Percentiles rank a stretch among this genome's conserved stretches.
These are phyloP conservation scores for Paraglomus occultum DNA, from an alignment of 192 early-diverging fungal species.

Conservation along the genomic window DNA sequence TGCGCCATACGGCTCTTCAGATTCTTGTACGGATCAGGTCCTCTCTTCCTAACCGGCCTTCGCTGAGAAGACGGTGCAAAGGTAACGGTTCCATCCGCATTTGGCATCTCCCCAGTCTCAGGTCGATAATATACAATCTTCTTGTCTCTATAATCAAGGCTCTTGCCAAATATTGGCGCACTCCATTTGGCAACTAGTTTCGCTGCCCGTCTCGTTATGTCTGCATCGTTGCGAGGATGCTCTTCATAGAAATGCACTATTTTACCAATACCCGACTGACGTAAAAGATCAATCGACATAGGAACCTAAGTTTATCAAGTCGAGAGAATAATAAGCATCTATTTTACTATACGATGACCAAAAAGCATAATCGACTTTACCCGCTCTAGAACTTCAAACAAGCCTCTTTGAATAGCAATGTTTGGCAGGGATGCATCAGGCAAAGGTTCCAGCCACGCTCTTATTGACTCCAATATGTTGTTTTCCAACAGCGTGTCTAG, in stretches of 20 bases:
- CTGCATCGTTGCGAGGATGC: slow-evolving; percentile 62
- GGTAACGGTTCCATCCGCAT: no score
- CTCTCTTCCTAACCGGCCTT: no score
- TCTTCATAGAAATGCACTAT: slow-evolving; percentile 83
- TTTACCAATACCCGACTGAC: slow-evolving; percentile 73
- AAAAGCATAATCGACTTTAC: slow-evolving; percentile 34
- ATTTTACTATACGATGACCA: no score
- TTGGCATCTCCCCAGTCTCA: no score
- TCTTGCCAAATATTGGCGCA: slow-evolving; percentile 70
- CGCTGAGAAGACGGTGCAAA: no score
- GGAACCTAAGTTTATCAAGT: slow-evolving; percentile 44
- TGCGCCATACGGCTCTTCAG: no score
- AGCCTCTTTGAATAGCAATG: slow-evolving; percentile 74
- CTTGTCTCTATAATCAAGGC: slow-evolving; percentile 60
- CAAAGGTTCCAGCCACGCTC: slow-evolving; percentile 87
- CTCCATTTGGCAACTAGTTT: slow-evolving; percentile 80
- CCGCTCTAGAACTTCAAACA: slow-evolving; percentile 66
- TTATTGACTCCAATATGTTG: slow-evolving; percentile 76
- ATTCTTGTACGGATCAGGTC: no score
- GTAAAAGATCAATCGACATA: slow-evolving; percentile 65
- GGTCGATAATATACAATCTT: no score
- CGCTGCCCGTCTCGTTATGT: slow-evolving; percentile 60
- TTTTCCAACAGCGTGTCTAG: slow-evolving; percentile 75
- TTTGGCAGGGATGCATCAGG: slow-evolving; percentile 81
- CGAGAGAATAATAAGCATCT: background rate